These are phyloP conservation scores for Boletus speciosus DNA, from an alignment of 768 basidiomycete species.

Conservation along the genomic window DNA sequence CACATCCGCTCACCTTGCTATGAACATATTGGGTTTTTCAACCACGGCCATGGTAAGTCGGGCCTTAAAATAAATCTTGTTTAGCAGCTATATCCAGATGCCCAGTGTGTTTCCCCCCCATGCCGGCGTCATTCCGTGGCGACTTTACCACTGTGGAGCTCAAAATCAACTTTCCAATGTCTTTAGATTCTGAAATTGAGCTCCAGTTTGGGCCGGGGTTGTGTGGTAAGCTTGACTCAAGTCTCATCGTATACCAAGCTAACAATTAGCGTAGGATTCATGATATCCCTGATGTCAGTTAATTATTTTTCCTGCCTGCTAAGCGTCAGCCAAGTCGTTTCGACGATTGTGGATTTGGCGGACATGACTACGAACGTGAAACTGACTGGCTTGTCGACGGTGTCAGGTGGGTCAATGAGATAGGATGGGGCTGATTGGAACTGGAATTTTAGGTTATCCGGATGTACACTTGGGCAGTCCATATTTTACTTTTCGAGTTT, in stretches of 20 bases:
- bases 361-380: background rate
- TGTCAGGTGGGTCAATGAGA: background rate
- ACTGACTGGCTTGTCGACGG: background rate
- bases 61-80: background rate
- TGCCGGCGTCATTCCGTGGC: no score
- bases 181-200: background rate
- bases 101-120: background rate
- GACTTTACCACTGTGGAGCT: no score
- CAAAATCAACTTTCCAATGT: background rate
- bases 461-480: slow-evolving; percentile 8
- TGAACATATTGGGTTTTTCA: background rate
- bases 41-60: background rate
- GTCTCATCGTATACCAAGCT: background rate
- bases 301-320: background rate
- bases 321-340: background rate
- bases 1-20: background rate
- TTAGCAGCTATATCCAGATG: background rate
- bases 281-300: slow-evolving; percentile 1
- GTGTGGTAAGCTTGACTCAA: slow-evolving; percentile 2
- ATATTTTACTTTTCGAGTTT: slow-evolving; percentile 7
- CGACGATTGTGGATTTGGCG: background rate
- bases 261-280: background rate
- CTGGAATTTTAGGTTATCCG: slow-evolving; percentile 1
- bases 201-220: background rate
- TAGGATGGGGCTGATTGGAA: background rate